Conservation (phyloP, 495 filamentous ascomycete species). For the Tuber microsphaerosporum region DNA sequence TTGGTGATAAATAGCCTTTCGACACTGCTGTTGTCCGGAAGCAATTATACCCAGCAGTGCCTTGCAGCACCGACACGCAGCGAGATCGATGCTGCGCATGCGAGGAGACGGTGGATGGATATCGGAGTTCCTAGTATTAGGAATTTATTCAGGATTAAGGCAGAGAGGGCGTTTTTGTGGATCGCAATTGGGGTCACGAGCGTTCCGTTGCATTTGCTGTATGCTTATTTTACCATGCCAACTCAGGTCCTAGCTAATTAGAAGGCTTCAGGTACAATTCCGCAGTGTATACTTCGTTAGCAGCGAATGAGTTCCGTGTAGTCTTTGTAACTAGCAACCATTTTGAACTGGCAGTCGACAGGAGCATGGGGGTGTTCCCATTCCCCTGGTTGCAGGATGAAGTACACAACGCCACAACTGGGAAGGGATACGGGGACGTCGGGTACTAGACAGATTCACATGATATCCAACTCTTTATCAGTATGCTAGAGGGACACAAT, state of each 20-base stretch:
- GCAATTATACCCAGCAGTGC: conserved; percentile 40
- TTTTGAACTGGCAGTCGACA: neutral
- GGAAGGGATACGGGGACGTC: no score
- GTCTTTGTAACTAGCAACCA: neutral
- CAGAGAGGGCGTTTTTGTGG: conserved; percentile 25
- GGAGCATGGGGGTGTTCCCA: no score
- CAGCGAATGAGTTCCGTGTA: neutral
- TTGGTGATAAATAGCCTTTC: conserved; percentile 37
- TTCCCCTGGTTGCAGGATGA: no score
- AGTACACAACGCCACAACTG: no score
- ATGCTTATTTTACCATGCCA: conserved; percentile 3
- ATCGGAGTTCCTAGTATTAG: conserved; percentile 40
- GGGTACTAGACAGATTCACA: neutral
- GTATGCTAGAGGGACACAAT: neutral
- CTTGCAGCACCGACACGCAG: conserved; percentile 38
- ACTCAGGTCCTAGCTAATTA: neutral
- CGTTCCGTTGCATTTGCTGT: conserved; percentile 41
- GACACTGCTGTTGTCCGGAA: conserved; percentile 36
- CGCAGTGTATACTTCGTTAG: conserved; percentile 31
- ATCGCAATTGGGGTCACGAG: conserved; percentile 24
- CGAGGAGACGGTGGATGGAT: conserved; percentile 28
- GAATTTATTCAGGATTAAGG: conserved; percentile 30
- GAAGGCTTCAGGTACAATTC: conserved; percentile 31
- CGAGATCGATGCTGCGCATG: conserved; percentile 40
- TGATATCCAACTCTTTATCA: neutral